Conservation (phyloP, 176 grass and related monocot species). For the Canna indica region DNA sequence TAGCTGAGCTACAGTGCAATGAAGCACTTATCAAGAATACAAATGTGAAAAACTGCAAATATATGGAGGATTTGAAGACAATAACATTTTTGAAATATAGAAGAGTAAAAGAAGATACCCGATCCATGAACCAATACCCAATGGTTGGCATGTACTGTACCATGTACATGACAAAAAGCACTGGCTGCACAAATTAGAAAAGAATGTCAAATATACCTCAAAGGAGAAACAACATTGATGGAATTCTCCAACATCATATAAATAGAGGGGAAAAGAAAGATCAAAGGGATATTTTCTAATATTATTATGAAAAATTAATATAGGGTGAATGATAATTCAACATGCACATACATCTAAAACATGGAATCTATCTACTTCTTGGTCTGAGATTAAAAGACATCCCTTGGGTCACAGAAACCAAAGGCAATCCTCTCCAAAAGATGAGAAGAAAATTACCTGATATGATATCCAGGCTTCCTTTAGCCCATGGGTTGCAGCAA, state of each 20-base stretch:
- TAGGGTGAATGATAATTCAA: neutral
- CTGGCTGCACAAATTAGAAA: constrained; percentile 50
- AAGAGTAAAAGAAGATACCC: constrained; percentile 43
- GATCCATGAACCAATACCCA: constrained; percentile 88
- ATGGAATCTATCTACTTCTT: neutral
- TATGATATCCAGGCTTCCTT: constrained; percentile 98
- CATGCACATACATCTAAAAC: neutral
- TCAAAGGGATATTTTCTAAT: neutral
- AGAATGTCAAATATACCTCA: neutral
- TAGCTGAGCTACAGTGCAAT: neutral
- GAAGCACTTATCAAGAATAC: neutral
- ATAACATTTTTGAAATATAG: neutral
- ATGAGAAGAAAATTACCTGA: constrained; percentile 52
- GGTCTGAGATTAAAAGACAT: neutral
- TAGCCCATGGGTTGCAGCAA: constrained; percentile 88
- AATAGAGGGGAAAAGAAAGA: neutral
- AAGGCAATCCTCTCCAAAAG: neutral
- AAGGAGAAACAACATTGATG: neutral
- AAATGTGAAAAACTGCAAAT: too few species aligned
- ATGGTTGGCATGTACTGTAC: constrained; percentile 77
- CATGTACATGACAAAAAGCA: constrained; percentile 87
- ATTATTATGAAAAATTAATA: neutral
- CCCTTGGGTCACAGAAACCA: neutral
- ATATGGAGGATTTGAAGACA: neutral
- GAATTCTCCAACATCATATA: neutral